Conservation (phyloP, 345 rosid species). For the Citrus medica region DNA sequence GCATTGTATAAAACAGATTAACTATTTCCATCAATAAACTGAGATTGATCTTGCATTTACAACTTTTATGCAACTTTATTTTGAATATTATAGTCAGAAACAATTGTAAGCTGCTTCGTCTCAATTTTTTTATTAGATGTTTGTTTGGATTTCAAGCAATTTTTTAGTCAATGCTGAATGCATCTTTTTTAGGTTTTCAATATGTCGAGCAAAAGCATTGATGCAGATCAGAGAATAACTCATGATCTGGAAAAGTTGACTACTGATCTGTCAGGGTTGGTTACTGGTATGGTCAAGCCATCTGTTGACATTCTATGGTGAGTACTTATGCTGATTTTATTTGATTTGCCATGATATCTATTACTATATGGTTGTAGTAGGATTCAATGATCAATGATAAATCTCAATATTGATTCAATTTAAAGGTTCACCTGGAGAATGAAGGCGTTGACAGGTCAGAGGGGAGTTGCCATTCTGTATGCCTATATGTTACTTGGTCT, state of each 20-base stretch:
- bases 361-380: conserved; percentile 11
- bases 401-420: conserved; percentile 18
- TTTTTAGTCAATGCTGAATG: conserved; percentile 8
- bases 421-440: conserved; percentile 99
- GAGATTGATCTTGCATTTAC: background rate
- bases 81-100: background rate
- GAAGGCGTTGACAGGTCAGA: conserved; percentile 89
- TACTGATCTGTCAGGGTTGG: conserved; percentile 76
- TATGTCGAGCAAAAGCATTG: conserved; percentile 80
- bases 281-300: conserved; percentile 99
- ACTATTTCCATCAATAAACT: background rate
- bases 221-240: conserved; percentile 96
- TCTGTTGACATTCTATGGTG: conserved; percentile 92
- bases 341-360: background rate
- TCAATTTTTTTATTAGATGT: background rate
- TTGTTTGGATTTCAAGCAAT: background rate
- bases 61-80: background rate
- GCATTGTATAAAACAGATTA: conserved; percentile 2
- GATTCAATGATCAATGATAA: conserved; percentile 15
- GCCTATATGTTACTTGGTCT: conserved; percentile 92
- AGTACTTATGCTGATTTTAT: conserved; percentile 26
- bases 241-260: conserved; percentile 91
- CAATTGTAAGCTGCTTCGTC: background rate
- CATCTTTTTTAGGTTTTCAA: conserved; percentile 63
- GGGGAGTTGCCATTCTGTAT: conserved; percentile 93